Evolutionary conservation across 768 basidiomycete species (phyloP).

Genomic region (Cystobasidium tubakii): DNA sequence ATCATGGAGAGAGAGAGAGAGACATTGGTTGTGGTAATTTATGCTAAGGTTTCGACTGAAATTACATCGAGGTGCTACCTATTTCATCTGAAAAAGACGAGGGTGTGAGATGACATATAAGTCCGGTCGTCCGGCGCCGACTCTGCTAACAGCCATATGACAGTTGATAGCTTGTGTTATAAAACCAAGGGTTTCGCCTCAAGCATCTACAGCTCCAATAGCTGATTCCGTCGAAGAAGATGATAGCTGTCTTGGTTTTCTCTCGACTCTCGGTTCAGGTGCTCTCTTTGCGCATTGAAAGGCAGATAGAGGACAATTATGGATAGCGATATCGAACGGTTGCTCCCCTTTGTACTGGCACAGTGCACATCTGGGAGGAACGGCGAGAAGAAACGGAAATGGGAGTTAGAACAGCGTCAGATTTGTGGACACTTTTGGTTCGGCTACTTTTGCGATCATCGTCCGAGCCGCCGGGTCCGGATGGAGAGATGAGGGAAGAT

Average conservation of each 20-base stretch:
- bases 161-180: too few relatives aligned
- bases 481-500: background rate
- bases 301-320: constrained; percentile 4
- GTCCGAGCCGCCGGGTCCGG: too few relatives aligned
- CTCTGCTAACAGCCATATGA: too few relatives aligned
- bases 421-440: too few relatives aligned
- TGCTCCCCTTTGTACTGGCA: constrained; percentile 20
- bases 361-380: constrained; percentile 11
- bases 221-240: constrained; percentile 2
- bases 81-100: too few relatives aligned
- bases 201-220: background rate
- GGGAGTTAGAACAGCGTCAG: too few relatives aligned
- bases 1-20: background rate
- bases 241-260: background rate
- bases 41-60: too few relatives aligned
- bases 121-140: too few relatives aligned
- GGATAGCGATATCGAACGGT: constrained; percentile 28
- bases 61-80: too few relatives aligned
- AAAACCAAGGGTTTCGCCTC: too few relatives aligned
- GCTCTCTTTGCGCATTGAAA: constrained; percentile 22
- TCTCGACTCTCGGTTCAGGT: constrained; percentile 3
- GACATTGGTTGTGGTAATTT: background rate
- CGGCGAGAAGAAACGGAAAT: background rate
- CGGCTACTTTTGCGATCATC: too few relatives aligned
- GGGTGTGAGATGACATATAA: too few relatives aligned